A percentile compares a stretch with the other conserved stretches of the same genome.
Evolutionary conservation across 1,139 yeast species (phyloP).

Genomic region (Scheffersomyces illinoinensis): DNA sequence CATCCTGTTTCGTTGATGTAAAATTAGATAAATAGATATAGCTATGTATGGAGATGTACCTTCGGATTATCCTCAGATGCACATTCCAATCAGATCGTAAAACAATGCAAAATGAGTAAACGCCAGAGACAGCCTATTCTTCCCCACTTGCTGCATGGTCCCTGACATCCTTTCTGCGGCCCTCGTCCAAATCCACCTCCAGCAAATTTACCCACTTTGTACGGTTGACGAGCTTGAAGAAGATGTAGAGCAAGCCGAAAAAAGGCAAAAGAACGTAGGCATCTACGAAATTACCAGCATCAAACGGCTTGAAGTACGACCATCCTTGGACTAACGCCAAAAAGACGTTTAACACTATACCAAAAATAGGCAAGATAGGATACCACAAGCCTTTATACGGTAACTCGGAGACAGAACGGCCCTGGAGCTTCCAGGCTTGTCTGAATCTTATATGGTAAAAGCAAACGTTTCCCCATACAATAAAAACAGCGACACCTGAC

Average conservation of each 20-base stretch:
- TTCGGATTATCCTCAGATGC: background rate
- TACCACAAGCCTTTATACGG: conserved; percentile 55
- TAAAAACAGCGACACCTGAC: conserved; percentile 57
- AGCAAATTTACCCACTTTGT: conserved; percentile 43
- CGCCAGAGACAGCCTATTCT: background rate
- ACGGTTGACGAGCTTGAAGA: conserved; percentile 42
- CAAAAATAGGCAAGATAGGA: conserved; percentile 55
- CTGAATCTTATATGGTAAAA: conserved; percentile 50
- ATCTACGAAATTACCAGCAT: conserved; percentile 62
- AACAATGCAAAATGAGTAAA: background rate
- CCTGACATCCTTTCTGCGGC: conserved; percentile 32
- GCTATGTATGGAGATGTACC: background rate
- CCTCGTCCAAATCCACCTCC: conserved; percentile 49
- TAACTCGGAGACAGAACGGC: conserved; percentile 45
- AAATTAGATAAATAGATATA: background rate
- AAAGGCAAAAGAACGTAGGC: conserved; percentile 65
- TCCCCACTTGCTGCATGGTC: background rate
- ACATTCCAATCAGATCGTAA: background rate
- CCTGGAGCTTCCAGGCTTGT: conserved; percentile 49
- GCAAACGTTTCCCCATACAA: conserved; percentile 52
- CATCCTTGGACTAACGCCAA: conserved; percentile 70
- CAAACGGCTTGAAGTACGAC: conserved; percentile 63
- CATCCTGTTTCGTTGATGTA: background rate
- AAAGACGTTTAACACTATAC: conserved; percentile 51
- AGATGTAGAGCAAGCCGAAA: conserved; percentile 43